Evolutionary conservation across 164 flowering plant genomes (phyloP).

Genomic region (Vitis rotundifolia): DNA sequence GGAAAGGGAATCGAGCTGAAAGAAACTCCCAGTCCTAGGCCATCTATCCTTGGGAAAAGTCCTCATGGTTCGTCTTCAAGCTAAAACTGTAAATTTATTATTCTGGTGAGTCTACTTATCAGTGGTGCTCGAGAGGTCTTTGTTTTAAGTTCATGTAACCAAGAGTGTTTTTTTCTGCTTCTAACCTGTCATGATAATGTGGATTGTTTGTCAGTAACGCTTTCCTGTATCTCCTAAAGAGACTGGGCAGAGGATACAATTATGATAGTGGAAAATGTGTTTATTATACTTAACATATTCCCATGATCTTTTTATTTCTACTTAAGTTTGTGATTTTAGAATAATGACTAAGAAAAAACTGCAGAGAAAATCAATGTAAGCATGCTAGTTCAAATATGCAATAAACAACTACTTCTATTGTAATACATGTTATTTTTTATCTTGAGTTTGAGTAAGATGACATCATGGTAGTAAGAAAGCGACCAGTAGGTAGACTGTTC

Average conservation of each 20-base stretch:
- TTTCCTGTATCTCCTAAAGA: conserved; percentile 4
- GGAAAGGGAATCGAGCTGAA: conserved; percentile 33
- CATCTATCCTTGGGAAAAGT: conserved; percentile 50
- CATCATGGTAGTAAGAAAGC: no score
- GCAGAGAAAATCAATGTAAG: no score
- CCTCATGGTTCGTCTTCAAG: conserved; percentile 31
- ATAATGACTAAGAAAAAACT: background rate
- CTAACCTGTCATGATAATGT: conserved; percentile 13
- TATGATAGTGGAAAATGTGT: conserved; percentile 14
- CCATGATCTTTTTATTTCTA: background rate
- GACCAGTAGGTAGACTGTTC: no score
- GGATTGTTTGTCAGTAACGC: conserved; percentile 7
- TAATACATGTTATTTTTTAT: no score
- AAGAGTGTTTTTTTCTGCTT: conserved; percentile 13
- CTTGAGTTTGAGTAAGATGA: no score
- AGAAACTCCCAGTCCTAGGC: conserved; percentile 61
- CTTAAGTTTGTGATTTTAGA: background rate
- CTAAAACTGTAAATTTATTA: conserved; percentile 13
- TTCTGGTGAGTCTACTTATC: conserved; percentile 18
- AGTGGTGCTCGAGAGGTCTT: conserved; percentile 50
- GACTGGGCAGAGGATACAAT: conserved; percentile 16
- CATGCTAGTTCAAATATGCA: no score
- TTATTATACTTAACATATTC: background rate
- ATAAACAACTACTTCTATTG: no score
- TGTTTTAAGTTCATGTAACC: conserved; percentile 23